Evolutionary conservation across 192 early-diverging fungal genomes (phyloP).

Genomic region (Coemansia sp.): DNA sequence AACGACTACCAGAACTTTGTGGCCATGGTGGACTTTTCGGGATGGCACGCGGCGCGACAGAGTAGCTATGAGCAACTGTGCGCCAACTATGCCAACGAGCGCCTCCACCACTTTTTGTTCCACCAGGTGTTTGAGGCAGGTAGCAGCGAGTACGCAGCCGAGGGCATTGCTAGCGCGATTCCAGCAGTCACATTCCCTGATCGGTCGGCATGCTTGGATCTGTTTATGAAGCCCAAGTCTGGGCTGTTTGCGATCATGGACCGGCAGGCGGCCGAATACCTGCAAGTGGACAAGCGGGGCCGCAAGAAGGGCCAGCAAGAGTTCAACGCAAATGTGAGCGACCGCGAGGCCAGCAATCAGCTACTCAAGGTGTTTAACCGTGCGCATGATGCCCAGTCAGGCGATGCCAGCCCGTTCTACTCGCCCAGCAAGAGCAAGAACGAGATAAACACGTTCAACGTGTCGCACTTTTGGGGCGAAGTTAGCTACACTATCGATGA

Average conservation of each 20-base stretch:
- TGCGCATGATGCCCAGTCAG: conserved; percentile 38
- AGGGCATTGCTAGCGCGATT: conserved; percentile 54
- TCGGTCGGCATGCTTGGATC: conserved; percentile 69
- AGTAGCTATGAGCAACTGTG: conserved; percentile 63
- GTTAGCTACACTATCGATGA: conserved; percentile 76
- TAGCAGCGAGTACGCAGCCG: conserved; percentile 59
- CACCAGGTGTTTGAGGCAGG: conserved; percentile 72
- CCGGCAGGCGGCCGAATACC: conserved; percentile 52
- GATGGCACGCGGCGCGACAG: conserved; percentile 59
- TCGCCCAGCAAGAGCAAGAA: conserved; percentile 53
- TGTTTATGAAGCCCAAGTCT: conserved; percentile 68
- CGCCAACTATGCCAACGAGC: conserved; percentile 88
- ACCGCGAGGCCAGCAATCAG: conserved; percentile 48
- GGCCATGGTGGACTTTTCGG: conserved; percentile 83
- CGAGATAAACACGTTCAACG: conserved; percentile 50
- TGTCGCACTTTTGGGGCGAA: conserved; percentile 53
- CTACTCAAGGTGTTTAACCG: conserved; percentile 52
- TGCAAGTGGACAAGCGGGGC: conserved; percentile 49
- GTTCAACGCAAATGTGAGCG: conserved; percentile 33
- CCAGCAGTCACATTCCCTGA: conserved; percentile 60
- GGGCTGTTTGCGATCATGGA: conserved; percentile 81
- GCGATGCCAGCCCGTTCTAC: conserved; percentile 41
- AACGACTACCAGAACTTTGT: conserved; percentile 66
- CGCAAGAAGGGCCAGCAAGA: conserved; percentile 31
- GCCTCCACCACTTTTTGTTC: conserved; percentile 74